Base-by-base conservation (phyloP, 306 rosid genomes). In the Boehmeria nivea region DNA sequence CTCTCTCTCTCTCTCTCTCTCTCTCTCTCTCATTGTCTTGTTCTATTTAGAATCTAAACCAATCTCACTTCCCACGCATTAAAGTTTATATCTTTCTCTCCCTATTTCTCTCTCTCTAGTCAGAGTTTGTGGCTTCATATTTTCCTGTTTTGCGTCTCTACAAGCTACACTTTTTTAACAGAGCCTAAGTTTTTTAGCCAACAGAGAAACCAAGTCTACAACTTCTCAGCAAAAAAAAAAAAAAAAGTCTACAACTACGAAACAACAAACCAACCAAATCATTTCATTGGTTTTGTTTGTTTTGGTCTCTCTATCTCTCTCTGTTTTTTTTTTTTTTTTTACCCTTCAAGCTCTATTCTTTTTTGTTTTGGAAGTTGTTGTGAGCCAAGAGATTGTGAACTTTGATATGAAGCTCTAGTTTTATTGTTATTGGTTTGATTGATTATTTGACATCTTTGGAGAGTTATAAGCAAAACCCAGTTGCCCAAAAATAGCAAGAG, bases 11-110 rank as follows among this genome's bases (percentile, higher is more conserved):
- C 26, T 68, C 72, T 73, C 59, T 67, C 61, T 71, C 67, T 59
- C n/a, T 74, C 73, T 74, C 82, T 80, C 65, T 82, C 68, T 76
- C 98, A 87, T 84, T 91, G 96, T 87, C 96, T 87, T 71, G 68
- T 80, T 87, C 81, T 70, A 68, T 81, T 60, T 75, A 75, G 89
- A 87, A 78, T 87, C 93, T 82, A 43, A 40, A 28, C 14, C 21
- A 57, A 57, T 83, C 83, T 83, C 94, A 81, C 87, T 83, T 66
- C 84, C 88, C 88, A 83, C 83, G 79, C 85, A 83, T 77, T 80
- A 66, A 79, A 83, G 83, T 38, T 53, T 43, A 34, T 60, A 21
- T 65, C 75, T 61, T 65, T 74, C 72, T 52, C 11, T 66, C 34
- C 34, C 76, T 53, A 26, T 64, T 49, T 43, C 49, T 60, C 58